Percentiles rank a stretch among this genome's conserved stretches.
Evolutionary conservation across 495 filamentous ascomycete species (phyloP).

Genomic region (Clavariopsis aquatica): DNA sequence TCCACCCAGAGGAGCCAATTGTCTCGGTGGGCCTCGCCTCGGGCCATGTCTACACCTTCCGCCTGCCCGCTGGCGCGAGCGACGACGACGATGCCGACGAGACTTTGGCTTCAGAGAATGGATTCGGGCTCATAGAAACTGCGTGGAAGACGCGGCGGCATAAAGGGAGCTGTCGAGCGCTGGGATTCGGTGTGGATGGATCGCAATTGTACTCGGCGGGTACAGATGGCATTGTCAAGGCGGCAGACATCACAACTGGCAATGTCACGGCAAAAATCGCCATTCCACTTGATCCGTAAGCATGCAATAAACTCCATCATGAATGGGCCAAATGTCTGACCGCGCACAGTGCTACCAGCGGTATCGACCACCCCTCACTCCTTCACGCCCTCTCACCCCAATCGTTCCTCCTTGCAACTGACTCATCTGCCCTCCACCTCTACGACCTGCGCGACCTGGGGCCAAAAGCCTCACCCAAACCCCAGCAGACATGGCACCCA

Average conservation of each 20-base stretch:
- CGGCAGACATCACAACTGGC: slow-evolving; percentile 76
- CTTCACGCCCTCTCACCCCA: slow-evolving; percentile 81
- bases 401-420: slow-evolving; percentile 85
- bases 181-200: slow-evolving; percentile 78
- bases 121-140: slow-evolving; percentile 74
- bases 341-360: slow-evolving; percentile 9
- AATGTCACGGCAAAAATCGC: slow-evolving; percentile 74
- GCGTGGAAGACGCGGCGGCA: slow-evolving; percentile 86
- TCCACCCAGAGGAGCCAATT: slow-evolving; percentile 81
- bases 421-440: slow-evolving; percentile 84
- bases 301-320: neutral
- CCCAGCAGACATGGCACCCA: slow-evolving; percentile 75
- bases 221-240: slow-evolving; percentile 87
- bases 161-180: slow-evolving; percentile 83
- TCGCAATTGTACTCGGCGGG: slow-evolving; percentile 80
- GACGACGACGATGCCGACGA: slow-evolving; percentile 48
- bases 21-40: slow-evolving; percentile 80
- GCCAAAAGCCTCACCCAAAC: slow-evolving; percentile 54
- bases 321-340: neutral
- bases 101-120: slow-evolving; percentile 47
- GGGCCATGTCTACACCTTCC: slow-evolving; percentile 85
- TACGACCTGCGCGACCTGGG: slow-evolving; percentile 77
- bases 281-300: slow-evolving; percentile 51
- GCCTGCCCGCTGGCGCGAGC: slow-evolving; percentile 60
- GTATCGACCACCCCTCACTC: slow-evolving; percentile 70